Evolutionary conservation across 345 rosid species (phyloP).

Genomic region (Pelargonium nanum): DNA sequence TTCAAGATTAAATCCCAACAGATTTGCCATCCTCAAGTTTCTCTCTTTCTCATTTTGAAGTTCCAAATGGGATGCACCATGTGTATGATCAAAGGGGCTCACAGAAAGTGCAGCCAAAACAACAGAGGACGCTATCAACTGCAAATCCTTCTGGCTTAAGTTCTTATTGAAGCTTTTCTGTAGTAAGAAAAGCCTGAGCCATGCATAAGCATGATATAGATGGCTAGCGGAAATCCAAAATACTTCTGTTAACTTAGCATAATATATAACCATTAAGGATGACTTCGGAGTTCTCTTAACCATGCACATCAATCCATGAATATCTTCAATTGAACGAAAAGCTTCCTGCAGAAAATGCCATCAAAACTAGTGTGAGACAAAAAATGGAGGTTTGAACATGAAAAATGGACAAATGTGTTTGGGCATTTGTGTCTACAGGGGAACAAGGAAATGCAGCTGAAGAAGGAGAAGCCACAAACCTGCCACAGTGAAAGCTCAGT

Average conservation of each 20-base stretch:
- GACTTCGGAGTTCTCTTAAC: conserved; percentile 94
- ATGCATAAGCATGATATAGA: conserved; percentile 93
- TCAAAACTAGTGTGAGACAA: neutral
- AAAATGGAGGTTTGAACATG: neutral
- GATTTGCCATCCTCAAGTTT: conserved; percentile 83
- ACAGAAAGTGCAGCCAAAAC: conserved; percentile 87
- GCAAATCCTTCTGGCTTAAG: conserved; percentile 89
- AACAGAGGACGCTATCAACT: conserved; percentile 85
- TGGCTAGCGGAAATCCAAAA: conserved; percentile 92
- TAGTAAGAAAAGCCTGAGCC: conserved; percentile 87
- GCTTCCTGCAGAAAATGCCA: conserved; percentile 58
- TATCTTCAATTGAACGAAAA: conserved; percentile 89
- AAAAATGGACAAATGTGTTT: conserved; percentile 1
- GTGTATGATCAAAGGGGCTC: conserved; percentile 57
- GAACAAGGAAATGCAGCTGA: too few species aligned
- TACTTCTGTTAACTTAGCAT: conserved; percentile 87
- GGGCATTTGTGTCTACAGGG: too few species aligned
- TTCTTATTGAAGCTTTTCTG: conserved; percentile 95
- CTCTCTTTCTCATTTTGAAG: conserved; percentile 91
- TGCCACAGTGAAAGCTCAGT: conserved; percentile 95
- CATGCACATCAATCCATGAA: conserved; percentile 89
- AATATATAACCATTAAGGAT: conserved; percentile 82
- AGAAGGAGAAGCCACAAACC: conserved; percentile 27
- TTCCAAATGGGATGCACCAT: conserved; percentile 67
- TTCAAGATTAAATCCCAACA: conserved; percentile 86